Base-by-base conservation (phyloP, 257 asterid genomes). In the Cynanchum wilfordii region DNA sequence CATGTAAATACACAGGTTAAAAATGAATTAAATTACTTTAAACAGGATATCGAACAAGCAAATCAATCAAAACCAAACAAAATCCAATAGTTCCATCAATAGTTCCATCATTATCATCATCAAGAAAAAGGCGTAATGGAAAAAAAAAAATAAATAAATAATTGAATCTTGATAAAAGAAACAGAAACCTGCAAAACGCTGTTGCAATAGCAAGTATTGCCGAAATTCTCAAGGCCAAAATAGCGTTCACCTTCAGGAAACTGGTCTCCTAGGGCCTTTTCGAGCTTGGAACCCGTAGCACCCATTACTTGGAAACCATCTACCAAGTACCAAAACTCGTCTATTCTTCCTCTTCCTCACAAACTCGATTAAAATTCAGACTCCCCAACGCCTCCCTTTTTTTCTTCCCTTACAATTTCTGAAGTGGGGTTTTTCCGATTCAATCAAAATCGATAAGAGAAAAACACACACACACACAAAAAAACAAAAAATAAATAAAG, bases 251-350 rank as follows among this genome's bases (percentile, higher is more conserved):
- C 86, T 70, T 82, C 86, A 1, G 83, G 86, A 57, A 82, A 82
- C 59, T 82, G 86, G 69, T 82, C 86, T 33, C 83, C 86, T 1
- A 82, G 51, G 62, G 77, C 86, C 68, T 82, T 82, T 79, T 82
- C 86, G 54, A 82, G 77, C 79, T 73, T 82, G 20, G 86, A 82
- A 66, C 86, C 86, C 56, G 81, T 70, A 27, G 83, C 86, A 52
- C 86, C 86, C 86, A 82, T 82, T 50, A 71, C 70, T 78, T 67
- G 79, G 79, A 80, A 79, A 83, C 88, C 92, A 78, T 87, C 89
- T 51, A 87, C 84, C 73, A 83, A 73, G 69, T 83, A 87, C 88
- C 89, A 87, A 76, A 85, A 83, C 77, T 85, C 91, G 80, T 83
- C 91, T 87, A 87, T 85, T 73, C 83, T 85, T 76, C 73, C 72